These are phyloP conservation scores for Tulasnella sp. DNA, from an alignment of 768 basidiomycete genomes.

Conservation along the genomic window DNA sequence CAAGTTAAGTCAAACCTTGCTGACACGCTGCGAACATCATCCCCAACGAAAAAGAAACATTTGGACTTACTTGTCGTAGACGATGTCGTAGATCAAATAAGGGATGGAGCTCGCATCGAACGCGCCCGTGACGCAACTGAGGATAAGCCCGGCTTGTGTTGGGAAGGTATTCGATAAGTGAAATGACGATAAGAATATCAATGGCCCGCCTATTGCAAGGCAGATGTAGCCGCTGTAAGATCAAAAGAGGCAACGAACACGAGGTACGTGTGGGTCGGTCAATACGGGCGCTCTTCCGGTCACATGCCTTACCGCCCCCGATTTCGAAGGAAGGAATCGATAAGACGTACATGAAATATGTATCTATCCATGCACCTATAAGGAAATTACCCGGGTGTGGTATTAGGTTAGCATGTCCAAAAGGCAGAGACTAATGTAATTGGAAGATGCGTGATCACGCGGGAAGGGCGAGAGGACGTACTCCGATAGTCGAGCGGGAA, in stretches of 20 bases:
- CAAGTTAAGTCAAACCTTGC: conserved; percentile 21
- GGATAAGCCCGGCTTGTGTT: conserved; percentile 37
- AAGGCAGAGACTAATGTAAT: background rate
- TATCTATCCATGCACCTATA: conserved; percentile 33
- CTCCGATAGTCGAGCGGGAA: conserved; percentile 28
- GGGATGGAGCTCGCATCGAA: conserved; percentile 40
- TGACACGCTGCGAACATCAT: background rate
- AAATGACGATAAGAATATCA: conserved; percentile 40
- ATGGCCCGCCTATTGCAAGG: conserved; percentile 39
- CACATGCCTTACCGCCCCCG: conserved; percentile 1
- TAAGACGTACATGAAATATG: conserved; percentile 33
- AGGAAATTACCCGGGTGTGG: background rate
- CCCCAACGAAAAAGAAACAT: background rate
- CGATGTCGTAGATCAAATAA: conserved; percentile 35
- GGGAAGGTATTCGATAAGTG: conserved; percentile 43
- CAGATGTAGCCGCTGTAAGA: conserved; percentile 36
- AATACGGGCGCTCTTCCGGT: background rate
- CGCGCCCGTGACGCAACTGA: conserved; percentile 40
- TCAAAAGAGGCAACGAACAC: background rate
- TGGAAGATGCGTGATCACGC: background rate
- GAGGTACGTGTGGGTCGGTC: background rate
- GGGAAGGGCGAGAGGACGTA: conserved; percentile 9
- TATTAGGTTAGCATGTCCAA: background rate
- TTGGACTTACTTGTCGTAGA: conserved; percentile 31
- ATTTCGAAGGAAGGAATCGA: background rate